These are phyloP conservation scores for Agaricus subrufescens DNA, from an alignment of 768 basidiomycete species.

Conservation along the genomic window DNA sequence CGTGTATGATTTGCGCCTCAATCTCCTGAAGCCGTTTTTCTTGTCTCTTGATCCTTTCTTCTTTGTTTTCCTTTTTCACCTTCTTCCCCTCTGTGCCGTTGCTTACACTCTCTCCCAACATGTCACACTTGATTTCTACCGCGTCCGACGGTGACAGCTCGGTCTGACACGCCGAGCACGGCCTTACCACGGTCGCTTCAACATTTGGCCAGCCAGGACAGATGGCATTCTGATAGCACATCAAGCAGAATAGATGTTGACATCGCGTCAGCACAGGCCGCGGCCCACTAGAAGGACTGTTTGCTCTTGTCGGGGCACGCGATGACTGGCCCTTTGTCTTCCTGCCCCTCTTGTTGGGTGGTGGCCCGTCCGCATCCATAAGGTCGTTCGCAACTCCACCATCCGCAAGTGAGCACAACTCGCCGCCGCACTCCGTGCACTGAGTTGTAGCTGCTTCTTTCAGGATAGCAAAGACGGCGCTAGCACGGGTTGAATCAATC, in stretches of 20 bases:
- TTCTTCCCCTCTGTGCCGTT: constrained; percentile 40
- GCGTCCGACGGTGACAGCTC: constrained; percentile 69
- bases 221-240: constrained; percentile 79
- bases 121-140: constrained; percentile 73
- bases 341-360: constrained; percentile 41
- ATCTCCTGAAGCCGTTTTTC: constrained; percentile 62
- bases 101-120: constrained; percentile 29
- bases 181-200: constrained; percentile 45
- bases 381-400: constrained; percentile 30
- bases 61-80: constrained; percentile 7
- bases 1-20: constrained; percentile 7
- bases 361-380: constrained; percentile 44
- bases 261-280: constrained; percentile 84
- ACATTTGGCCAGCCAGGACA: constrained; percentile 80
- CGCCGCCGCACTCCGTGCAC: constrained; percentile 82
- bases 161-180: constrained; percentile 77
- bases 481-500: constrained; percentile 67
- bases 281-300: constrained; percentile 54
- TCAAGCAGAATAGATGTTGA: constrained; percentile 87
- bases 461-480: constrained; percentile 79
- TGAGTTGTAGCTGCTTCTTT: constrained; percentile 85
- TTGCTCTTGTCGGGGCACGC: constrained; percentile 69
- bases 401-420: constrained; percentile 57
- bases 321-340: constrained; percentile 47
- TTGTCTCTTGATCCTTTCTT: constrained; percentile 48